These are phyloP conservation scores for Globisporangium yorkense DNA, from an alignment of 352 stramenopile genomes.

Conservation along the genomic window DNA sequence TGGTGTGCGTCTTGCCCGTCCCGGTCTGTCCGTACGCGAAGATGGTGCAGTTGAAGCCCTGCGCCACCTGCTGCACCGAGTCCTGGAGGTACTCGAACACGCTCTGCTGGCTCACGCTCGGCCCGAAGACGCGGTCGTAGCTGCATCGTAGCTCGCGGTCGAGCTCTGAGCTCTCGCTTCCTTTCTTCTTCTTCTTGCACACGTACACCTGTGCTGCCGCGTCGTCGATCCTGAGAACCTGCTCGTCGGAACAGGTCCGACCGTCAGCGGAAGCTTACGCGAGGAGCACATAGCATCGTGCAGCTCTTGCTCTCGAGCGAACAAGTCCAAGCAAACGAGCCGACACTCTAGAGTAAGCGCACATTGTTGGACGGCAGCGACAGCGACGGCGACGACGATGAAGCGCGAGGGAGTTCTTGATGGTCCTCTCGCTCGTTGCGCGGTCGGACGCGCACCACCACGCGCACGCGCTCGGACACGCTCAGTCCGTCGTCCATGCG, in stretches of 20 bases:
- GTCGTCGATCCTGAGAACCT: conserved; percentile 29
- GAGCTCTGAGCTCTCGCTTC: conserved; percentile 22
- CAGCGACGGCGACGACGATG: not conserved
- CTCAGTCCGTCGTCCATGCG: conserved; percentile 28
- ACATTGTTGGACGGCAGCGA: conserved; percentile 21
- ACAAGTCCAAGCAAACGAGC: not conserved
- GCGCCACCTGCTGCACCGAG: conserved; percentile 68
- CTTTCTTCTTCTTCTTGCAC: conserved; percentile 51
- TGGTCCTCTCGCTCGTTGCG: conserved; percentile 63
- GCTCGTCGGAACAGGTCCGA: not conserved
- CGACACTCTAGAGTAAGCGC: not conserved
- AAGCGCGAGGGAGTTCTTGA: conserved; percentile 3
- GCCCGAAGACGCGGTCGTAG: conserved; percentile 76
- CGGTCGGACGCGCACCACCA: conserved; percentile 76
- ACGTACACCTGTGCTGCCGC: conserved; percentile 30
- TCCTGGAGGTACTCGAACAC: conserved; percentile 73
- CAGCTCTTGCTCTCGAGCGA: not conserved
- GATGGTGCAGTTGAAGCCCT: conserved; percentile 89
- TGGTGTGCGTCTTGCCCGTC: conserved; percentile 89
- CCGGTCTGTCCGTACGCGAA: conserved; percentile 90
- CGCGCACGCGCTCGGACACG: conserved; percentile 55
- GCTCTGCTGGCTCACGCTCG: conserved; percentile 48
- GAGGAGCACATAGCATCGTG: not conserved
- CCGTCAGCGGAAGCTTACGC: not conserved
- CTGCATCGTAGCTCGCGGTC: conserved; percentile 47